A percentile compares a stretch with the other conserved stretches of the same genome.
Evolutionary conservation across 176 grass and related monocot genomes (phyloP).

Genomic region (Bonia amplexicaulis): DNA sequence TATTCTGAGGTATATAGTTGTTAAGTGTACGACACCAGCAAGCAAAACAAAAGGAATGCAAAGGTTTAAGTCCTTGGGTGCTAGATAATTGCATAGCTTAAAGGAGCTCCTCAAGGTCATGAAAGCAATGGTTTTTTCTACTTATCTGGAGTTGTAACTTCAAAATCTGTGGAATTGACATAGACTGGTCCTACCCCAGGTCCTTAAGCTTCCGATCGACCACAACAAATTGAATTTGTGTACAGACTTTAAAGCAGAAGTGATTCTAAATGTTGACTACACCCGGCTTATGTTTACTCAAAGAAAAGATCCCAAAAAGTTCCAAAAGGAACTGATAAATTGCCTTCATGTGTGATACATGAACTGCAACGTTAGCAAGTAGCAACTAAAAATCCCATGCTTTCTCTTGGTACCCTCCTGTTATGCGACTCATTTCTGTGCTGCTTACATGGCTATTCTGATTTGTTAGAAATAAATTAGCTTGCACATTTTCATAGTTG

Average conservation of each 20-base stretch:
- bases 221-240: neutral
- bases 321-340: neutral
- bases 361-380: neutral
- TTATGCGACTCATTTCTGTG: neutral
- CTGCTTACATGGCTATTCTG: neutral
- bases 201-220: neutral
- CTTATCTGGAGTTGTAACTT: neutral
- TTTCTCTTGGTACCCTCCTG: neutral
- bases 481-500: neutral
- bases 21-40: neutral
- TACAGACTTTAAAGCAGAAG: neutral
- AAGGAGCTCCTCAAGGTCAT: neutral
- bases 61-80: neutral
- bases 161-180: neutral
- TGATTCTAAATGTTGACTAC: neutral
- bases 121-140: neutral
- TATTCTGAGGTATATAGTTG: neutral
- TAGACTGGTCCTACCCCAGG: neutral
- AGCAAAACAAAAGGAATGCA: neutral
- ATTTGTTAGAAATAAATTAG: neutral
- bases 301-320: neutral
- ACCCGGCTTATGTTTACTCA: neutral
- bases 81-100: neutral
- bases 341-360: neutral
- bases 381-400: neutral